These are phyloP conservation scores for Pleurotus platypus DNA, from an alignment of 768 basidiomycete genomes.

Conservation along the genomic window DNA sequence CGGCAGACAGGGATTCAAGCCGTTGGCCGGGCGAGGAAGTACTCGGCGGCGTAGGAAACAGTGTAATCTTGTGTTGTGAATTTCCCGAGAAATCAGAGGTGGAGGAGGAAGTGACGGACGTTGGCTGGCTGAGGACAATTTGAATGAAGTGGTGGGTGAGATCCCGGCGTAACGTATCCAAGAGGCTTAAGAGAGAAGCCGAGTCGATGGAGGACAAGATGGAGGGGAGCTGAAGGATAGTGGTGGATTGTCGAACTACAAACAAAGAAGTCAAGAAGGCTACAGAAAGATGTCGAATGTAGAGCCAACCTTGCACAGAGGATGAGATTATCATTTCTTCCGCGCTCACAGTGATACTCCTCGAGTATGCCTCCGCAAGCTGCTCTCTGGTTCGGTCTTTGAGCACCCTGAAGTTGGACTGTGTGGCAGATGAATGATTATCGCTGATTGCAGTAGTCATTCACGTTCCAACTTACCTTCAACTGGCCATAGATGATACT, in stretches of 20 bases:
- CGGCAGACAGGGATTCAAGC: conserved; percentile 50
- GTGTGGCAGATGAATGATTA: background rate
- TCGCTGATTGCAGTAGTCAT: no score
- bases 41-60: conserved; percentile 41
- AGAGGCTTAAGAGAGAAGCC: conserved; percentile 45
- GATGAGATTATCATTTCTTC: conserved; percentile 47
- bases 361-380: conserved; percentile 62
- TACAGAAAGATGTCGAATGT: background rate
- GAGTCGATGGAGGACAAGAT: conserved; percentile 59
- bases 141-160: conserved; percentile 58
- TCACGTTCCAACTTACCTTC: conserved; percentile 42
- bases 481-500: conserved; percentile 53
- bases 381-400: conserved; percentile 67
- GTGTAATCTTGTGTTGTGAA: conserved; percentile 43
- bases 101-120: conserved; percentile 30
- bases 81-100: conserved; percentile 23
- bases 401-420: conserved; percentile 56
- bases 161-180: conserved; percentile 65
- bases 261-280: background rate
- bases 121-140: conserved; percentile 49
- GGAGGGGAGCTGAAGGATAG: conserved; percentile 45
- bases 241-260: conserved; percentile 56
- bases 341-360: conserved; percentile 50
- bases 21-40: conserved; percentile 33
- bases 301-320: conserved; percentile 40